Evolutionary conservation across 306 rosid species (phyloP), one percentile per base, ranked within the genome.

Genomic region (Malus sieversii): DNA sequence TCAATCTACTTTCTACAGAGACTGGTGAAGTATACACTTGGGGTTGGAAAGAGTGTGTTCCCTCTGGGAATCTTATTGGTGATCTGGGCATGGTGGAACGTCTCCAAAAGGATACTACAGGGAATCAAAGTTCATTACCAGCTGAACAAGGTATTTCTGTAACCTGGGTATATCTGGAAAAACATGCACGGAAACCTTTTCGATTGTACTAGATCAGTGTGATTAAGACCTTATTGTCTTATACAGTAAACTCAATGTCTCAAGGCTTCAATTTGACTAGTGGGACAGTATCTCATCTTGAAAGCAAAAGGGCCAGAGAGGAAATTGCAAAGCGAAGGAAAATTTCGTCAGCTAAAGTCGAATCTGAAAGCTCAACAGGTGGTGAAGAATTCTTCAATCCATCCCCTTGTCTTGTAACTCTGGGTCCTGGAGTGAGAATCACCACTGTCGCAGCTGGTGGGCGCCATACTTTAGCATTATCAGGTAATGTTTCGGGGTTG

Each of bases 11-110:
- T n/a, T 71, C 11, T 83, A 62, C 83, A 91, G 97, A 82, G 42
- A 73, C 72, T 42, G 98, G 96, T 77, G 96, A 88, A 64, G 87
- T 87, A 12, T 91, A 86, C 74, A 85, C 93, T 6, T 93, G 98
- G 98, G 98, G 98, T 38, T 93, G 98, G 98, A 93, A 85, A 78
- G 98, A 93, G 87, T 93, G 97, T 29, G 84, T 91, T 71, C 97
- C 98, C 20, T 89, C 97, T 30, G 92, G 86, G 38, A 91, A 88
- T 79, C 61, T 85, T 46, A 75, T 90, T 70, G 42, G 81, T 71
- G 92, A 90, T 82, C 84, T 91, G 84, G 68, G 77, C 19, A 52
- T 79, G 48, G 62, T 77, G 57, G 92, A 85, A 78, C 82, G 71
- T 74, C 77, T 68, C 16, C 89, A 84, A 70, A 90, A 80, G 77